Evolutionary conservation across 176 grass and related monocot species (phyloP), one percentile per base, ranked within the genome.

Genomic region (Carex cristatella): DNA sequence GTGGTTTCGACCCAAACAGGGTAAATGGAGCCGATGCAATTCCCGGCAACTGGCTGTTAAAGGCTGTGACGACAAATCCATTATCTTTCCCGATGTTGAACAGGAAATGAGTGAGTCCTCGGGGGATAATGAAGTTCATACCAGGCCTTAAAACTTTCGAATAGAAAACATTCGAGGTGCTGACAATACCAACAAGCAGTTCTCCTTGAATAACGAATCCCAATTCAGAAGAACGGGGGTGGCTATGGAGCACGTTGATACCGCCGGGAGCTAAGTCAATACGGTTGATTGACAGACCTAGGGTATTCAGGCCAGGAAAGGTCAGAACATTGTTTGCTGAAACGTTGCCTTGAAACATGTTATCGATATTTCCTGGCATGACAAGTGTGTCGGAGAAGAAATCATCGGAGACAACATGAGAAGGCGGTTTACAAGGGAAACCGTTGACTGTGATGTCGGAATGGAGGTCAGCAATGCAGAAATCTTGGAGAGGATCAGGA

Each of bases 171-270:
- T 90, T 89, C 70, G 76, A 2, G 1, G 23, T 38, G 10, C 87
- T 83, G 23, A 89, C 89, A 82, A 94, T 90, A 0, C 93, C 90
- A 14, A 92, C 90, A 48, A 81, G 84, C 66, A 94, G 79, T 79
- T 91, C 42, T 15, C 93, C 93, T 64, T 67, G 38, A 51, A 94
- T 32, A 40, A 94, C 90, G 28, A 87, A 67, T 12, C 87, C 85
- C 12, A 94, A 83, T 89, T 94, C 93, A 0, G 93, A 91, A 55
- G 88, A 86, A 15, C 90, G 93, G 23, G 93, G 90, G 81, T 94
- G 93, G 56, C 79, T 89, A 81, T 94, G 93, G 40, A 89, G 93
- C 10, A 88, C 88, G 65, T 94, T 94, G 65, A 94, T 79, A 0
- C 93, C 93, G 4, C 75, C 87, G 0, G 65, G 79, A 7, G 90